Base-by-base conservation (phyloP, 805 yeast genomes). In the Saturnispora silvae region DNA sequence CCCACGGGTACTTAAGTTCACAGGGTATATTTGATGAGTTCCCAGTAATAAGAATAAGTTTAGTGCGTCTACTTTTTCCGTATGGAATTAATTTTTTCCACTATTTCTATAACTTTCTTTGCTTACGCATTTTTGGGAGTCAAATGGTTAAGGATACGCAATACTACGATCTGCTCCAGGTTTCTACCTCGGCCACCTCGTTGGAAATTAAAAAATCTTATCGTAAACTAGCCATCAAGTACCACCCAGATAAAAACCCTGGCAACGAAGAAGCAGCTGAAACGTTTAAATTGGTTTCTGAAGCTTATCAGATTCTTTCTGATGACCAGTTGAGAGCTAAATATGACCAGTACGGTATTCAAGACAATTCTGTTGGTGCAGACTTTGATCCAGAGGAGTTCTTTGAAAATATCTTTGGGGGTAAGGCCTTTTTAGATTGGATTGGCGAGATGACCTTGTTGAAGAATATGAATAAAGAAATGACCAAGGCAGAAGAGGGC, bases 221-320 rank as follows among this genome's bases (percentile, higher is more conserved):
- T 59, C 70, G 98, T 44, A 82, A 81, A 56, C 76, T 77, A 57
- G 97, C 97, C 6, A 81, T 89, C 59, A 68, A 66, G 40, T 81
- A 83, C 35, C 98, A 89, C 57, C 98, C 98, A 1, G 98, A 92
- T 57, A 92, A 92, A 64, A 85, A 89, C 53, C 95, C 94, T n/a
- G 77, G 81, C 51, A 94, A 92, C 55, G 94, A 92, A 28, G 71
- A 73, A 10, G 98, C 98, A 13, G 85, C 89, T 11, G 74, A 71
- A 35, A 77, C 80, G 50, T 92, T 92, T 60, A 96, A 92, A 59
- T 82, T 72, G 43, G 63, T 72, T 29, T 68, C 72, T 20, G 75
- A 72, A 48, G 89, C 89, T 0, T 82, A 81, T 49, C 86, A 81
- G 46, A 83, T 92, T 0, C 62, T 92, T 42, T 80, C 81, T 50